phyloP scores from a whole-genome alignment of 1,284 basidiomycete genomes.

The Thecaphora frezii region DNA sequence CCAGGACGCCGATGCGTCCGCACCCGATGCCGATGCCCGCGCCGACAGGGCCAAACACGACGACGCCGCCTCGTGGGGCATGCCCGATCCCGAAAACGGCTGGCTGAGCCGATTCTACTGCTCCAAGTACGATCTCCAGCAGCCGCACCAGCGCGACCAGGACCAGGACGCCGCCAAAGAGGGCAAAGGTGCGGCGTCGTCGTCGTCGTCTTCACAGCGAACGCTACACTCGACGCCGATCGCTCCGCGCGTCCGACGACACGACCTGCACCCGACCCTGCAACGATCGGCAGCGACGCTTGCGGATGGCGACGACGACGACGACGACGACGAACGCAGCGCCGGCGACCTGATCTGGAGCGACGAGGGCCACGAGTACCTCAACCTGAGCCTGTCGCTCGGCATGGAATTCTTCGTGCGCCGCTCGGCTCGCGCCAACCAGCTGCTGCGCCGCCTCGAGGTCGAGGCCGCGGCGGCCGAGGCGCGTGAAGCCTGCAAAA shows the following conservation, averaged over 20 bases:
- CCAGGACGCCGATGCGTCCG: slow-evolving; percentile 27
- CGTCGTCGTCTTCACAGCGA: too few relatives aligned
- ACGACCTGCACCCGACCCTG: slow-evolving; percentile 9
- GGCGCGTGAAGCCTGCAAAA: slow-evolving; percentile 26
- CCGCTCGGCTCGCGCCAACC: slow-evolving; percentile 44
- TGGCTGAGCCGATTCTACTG: slow-evolving; percentile 54
- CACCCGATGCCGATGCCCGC: too few relatives aligned
- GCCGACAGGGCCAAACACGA: slow-evolving; percentile 2
- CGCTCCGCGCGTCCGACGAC: slow-evolving; percentile 16
- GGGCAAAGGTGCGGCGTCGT: too few relatives aligned
- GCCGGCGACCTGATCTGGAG: slow-evolving; percentile 35
- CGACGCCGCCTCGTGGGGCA: slow-evolving; percentile 37
- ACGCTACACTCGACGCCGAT: slow-evolving; percentile 29
- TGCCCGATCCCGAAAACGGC: slow-evolving; percentile 47
- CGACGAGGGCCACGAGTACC: slow-evolving; percentile 49
- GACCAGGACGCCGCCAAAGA: too few relatives aligned
- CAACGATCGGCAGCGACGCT: slow-evolving; percentile 28
- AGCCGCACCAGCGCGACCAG: too few relatives aligned
- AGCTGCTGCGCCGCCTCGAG: slow-evolving; percentile 46
- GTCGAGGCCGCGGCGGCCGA: slow-evolving; percentile 35
- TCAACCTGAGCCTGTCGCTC: slow-evolving; percentile 40
- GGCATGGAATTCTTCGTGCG: slow-evolving; percentile 54
- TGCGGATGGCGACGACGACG: slow-evolving; percentile 28
- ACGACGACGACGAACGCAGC: slow-evolving; percentile 2
- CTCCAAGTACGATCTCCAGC: slow-evolving; percentile 26